Evolutionary conservation across 768 basidiomycete genomes (phyloP).

Genomic region (Leccinum disarticulatum): DNA sequence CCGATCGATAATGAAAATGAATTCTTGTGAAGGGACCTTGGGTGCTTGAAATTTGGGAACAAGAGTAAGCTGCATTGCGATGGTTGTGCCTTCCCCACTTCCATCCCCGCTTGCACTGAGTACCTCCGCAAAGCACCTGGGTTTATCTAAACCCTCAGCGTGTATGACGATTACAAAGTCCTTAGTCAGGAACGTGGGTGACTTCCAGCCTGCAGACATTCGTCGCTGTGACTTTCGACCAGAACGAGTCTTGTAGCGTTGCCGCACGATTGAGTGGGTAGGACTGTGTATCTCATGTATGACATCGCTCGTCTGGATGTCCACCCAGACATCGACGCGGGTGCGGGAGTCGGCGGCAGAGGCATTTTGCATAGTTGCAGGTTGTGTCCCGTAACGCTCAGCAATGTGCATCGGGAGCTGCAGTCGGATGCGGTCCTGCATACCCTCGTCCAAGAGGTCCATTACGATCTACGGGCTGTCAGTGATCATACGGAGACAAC

Average conservation of each 20-base stretch:
- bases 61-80: conserved; percentile 55
- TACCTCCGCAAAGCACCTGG: conserved; percentile 57
- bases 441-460: conserved; percentile 51
- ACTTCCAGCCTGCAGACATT: conserved; percentile 39
- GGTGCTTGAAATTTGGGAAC: conserved; percentile 51
- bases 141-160: conserved; percentile 49
- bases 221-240: conserved; percentile 41
- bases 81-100: conserved; percentile 22
- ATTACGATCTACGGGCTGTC: conserved; percentile 44
- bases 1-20: conserved; percentile 60
- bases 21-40: conserved; percentile 48
- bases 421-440: conserved; percentile 49
- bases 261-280: conserved; percentile 40
- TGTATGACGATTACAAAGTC: conserved; percentile 54
- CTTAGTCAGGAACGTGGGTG: conserved; percentile 40
- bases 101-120: conserved; percentile 17
- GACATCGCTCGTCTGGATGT: conserved; percentile 50
- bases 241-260: conserved; percentile 35
- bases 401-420: conserved; percentile 52
- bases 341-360: conserved; percentile 32
- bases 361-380: conserved; percentile 37
- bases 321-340: conserved; percentile 40
- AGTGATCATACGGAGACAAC: background rate
- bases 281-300: conserved; percentile 44
- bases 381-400: conserved; percentile 50